Percentiles rank a stretch among this genome's conserved stretches.
Evolutionary conservation across 2,329 filamentous ascomycete genomes (phyloP).

Genomic region (Paramyrothecium sp.): DNA sequence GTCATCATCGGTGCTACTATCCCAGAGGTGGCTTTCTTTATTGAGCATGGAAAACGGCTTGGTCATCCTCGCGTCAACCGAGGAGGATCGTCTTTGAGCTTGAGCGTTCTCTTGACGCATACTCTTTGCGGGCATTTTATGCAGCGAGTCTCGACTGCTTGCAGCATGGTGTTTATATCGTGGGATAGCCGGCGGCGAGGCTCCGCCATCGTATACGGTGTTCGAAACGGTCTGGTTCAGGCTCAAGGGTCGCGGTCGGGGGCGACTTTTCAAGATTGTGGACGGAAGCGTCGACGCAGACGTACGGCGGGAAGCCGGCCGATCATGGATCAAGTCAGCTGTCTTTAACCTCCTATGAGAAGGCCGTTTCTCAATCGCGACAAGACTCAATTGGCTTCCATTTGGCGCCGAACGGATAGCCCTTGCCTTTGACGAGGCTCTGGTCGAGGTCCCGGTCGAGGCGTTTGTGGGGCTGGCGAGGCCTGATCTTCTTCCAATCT

Average conservation of each 20-base stretch:
- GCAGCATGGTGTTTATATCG: neutral
- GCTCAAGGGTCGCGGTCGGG: constrained; percentile 18
- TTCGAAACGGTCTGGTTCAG: constrained; percentile 16
- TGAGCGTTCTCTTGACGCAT: neutral
- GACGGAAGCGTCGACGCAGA: constrained; percentile 18
- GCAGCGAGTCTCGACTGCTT: neutral
- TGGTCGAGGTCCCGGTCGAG: neutral
- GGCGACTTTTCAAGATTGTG: constrained; percentile 4
- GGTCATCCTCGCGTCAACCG: neutral
- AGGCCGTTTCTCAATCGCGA: neutral
- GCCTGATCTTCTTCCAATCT: neutral
- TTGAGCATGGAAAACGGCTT: neutral
- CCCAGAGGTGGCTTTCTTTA: neutral
- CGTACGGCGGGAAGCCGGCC: constrained; percentile 13
- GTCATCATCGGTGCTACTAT: neutral
- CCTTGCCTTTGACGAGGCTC: neutral
- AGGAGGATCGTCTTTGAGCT: neutral
- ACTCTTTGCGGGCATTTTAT: neutral
- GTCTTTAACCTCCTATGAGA: neutral
- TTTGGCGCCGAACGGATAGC: neutral
- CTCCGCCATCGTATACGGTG: constrained; percentile 6
- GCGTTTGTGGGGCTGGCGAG: neutral
- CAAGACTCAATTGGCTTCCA: neutral
- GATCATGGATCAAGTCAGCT: neutral
- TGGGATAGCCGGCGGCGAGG: constrained; percentile 13